Percentiles rank a stretch among this genome's conserved stretches.
These are phyloP conservation scores for Bolboschoenus planiculmis DNA, from an alignment of 176 grass and related monocot species.

Conservation along the genomic window DNA sequence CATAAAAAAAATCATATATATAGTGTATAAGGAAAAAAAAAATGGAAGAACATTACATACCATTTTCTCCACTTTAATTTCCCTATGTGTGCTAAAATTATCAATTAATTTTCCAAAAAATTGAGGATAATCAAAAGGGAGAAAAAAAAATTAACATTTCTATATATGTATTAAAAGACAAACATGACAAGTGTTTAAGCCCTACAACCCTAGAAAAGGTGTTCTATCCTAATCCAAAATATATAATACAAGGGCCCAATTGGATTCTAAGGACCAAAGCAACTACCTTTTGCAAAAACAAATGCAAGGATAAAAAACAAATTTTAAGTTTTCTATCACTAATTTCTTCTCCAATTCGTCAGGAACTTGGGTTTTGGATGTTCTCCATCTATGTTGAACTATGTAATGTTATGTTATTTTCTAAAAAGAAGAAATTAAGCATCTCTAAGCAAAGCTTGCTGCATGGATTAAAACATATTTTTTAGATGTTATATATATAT, in stretches of 20 bases:
- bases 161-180: not conserved
- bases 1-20: too few relatives aligned
- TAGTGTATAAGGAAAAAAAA: too few relatives aligned
- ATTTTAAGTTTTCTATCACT: too few relatives aligned
- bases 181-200: constrained; percentile 4
- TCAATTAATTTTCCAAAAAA: not conserved
- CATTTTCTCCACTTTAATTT: not conserved
- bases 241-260: not conserved
- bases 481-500: too few relatives aligned
- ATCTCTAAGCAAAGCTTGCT: too few relatives aligned
- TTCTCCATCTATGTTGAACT: too few relatives aligned
- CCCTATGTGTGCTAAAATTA: not conserved
- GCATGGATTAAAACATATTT: too few relatives aligned
- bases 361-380: too few relatives aligned
- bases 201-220: not conserved
- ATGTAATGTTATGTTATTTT: too few relatives aligned
- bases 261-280: not conserved
- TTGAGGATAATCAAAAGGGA: not conserved
- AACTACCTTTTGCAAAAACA: not conserved
- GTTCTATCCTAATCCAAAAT: not conserved
- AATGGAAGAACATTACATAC: too few relatives aligned
- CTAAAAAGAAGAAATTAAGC: too few relatives aligned
- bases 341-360: too few relatives aligned
- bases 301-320: not conserved
- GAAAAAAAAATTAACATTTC: not conserved